Evolutionary conservation across 2,329 filamentous ascomycete species (phyloP).

Genomic region (Monilinia fructicola): DNA sequence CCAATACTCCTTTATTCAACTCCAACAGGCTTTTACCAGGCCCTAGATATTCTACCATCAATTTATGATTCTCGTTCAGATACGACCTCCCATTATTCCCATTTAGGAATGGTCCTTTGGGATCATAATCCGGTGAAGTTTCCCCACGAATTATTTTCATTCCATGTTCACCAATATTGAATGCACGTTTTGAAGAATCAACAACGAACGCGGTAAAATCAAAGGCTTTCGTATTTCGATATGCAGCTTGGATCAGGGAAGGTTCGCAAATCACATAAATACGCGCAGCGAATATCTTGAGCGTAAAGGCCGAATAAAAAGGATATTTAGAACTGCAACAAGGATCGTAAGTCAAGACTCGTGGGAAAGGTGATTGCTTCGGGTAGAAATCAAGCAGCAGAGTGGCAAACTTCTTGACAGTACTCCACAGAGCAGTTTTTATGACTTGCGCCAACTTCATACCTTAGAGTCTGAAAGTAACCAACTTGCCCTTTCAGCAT

Average conservation of each 20-base stretch:
- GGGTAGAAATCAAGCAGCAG: background rate
- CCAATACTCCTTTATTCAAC: conserved; percentile 44
- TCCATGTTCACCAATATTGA: conserved; percentile 42
- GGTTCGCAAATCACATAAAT: conserved; percentile 49
- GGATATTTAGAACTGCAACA: conserved; percentile 29
- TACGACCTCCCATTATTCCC: conserved; percentile 40
- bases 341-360: conserved; percentile 26
- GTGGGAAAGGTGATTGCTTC: background rate
- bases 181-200: conserved; percentile 43
- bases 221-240: conserved; percentile 45
- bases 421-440: too few species aligned
- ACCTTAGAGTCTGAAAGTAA: conserved; percentile 46
- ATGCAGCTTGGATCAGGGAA: conserved; percentile 43
- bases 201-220: conserved; percentile 47
- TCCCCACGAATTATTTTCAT: conserved; percentile 39
- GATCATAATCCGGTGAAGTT: conserved; percentile 35
- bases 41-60: conserved; percentile 42
- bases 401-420: background rate
- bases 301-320: conserved; percentile 44
- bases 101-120: conserved; percentile 31
- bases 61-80: conserved; percentile 40
- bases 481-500: conserved; percentile 43
- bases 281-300: conserved; percentile 47
- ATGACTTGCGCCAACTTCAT: conserved; percentile 22
- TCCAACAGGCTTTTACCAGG: conserved; percentile 42